Percentiles rank a stretch among this genome's conserved stretches.
phyloP scores from a whole-genome alignment of 305 asterid genomes.

The Withania somnifera region DNA sequence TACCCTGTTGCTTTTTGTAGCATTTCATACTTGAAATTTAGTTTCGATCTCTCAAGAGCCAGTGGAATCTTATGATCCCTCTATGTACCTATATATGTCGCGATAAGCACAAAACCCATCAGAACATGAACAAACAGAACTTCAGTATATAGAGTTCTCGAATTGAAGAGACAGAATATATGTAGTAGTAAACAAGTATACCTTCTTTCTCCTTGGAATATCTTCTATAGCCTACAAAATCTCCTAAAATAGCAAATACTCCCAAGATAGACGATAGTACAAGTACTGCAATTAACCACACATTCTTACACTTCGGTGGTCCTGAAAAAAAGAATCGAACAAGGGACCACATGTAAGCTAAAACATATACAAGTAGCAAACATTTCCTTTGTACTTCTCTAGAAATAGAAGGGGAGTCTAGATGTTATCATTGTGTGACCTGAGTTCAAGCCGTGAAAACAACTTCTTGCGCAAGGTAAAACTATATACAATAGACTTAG shows the following conservation, averaged over 20 bases:
- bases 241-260: slow-evolving; percentile 4
- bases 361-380: background rate
- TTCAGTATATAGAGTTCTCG: background rate
- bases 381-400: background rate
- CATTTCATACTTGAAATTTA: slow-evolving; percentile 8
- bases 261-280: background rate
- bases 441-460: background rate
- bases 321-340: background rate
- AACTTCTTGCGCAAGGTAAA: background rate
- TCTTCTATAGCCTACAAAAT: slow-evolving; percentile 2
- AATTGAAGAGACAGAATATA: background rate
- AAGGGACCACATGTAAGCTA: background rate
- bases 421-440: background rate
- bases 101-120: background rate
- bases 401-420: background rate
- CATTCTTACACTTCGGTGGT: background rate
- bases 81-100: background rate
- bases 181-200: background rate
- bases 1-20: slow-evolving; percentile 2
- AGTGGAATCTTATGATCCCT: background rate
- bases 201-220: background rate
- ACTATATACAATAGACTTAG: background rate
- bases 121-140: background rate
- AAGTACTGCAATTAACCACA: background rate
- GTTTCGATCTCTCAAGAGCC: background rate